Base-by-base conservation (phyloP, 2,329 filamentous ascomycete species). In the Achaetomium macrosporum region DNA sequence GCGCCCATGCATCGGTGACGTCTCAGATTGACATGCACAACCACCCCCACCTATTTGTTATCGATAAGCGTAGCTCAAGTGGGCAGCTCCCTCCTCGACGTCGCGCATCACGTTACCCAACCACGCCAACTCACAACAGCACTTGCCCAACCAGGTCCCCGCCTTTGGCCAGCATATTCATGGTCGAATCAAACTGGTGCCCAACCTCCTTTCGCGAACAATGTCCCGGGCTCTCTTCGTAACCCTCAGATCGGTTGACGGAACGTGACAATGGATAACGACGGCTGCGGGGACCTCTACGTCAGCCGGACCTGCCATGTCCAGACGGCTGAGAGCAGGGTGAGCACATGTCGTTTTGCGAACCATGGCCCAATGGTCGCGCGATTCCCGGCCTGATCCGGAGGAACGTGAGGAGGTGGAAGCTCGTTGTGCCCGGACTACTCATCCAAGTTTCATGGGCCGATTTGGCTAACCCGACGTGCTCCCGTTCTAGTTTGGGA, bases 291-390 rank as follows among this genome's bases (percentile, higher is more conserved):
- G n/a, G 50, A 58, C 36, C 56, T 66, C 41, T 61, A 59, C 20
- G 58, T 68, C 33, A 56, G 56, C 36, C 57, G 52, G n/a, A 53
- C 54, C 0, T 61, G 60, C 29, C 62, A 63, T 48, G 57, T 66
- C 12, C 66, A 67, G 50, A 62, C 61, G 0, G 48, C 60, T 8
- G 62, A 62, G 35, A 60, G 53, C 42, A 56, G 66, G 30, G 65
- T 67, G 52, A 42, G 65, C 55, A 12, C 13, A n/a, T 12, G 3
- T 33, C 25, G 5, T 39, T 15, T 46, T 15, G 3, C 17, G 5
- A 25, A 17, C 20, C 33, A 17, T 33, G n/a, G 17, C 30, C 10
- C 33, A 35, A 35, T 35, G 11, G 4, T 12, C 5, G 33, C 13
- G 33, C 3, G 33, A 15, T 35, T 12, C 10, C 33, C 33, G 4